These are phyloP conservation scores for Ampelocalamus luodianensis DNA, from an alignment of 176 grass and related monocot species.

Conservation along the genomic window DNA sequence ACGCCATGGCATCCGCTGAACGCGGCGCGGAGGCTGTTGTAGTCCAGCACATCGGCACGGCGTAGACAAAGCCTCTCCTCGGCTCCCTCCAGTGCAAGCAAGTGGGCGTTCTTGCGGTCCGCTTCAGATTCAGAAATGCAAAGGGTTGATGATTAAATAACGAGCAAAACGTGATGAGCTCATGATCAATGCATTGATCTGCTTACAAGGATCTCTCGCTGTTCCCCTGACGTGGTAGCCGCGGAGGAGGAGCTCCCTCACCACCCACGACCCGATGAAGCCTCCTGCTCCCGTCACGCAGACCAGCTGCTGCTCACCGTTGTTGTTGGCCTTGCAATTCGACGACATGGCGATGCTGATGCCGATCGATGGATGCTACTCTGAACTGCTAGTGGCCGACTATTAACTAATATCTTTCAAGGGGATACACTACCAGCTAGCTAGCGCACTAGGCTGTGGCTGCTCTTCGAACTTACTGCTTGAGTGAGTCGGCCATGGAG, in stretches of 20 bases:
- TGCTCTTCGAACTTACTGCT: too few relatives aligned
- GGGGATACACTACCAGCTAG: too few relatives aligned
- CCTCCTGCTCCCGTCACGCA: slow-evolving; percentile 38
- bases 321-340: not conserved
- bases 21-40: not conserved
- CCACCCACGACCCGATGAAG: slow-evolving; percentile 33
- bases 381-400: too few relatives aligned
- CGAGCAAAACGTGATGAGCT: not conserved
- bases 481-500: too few relatives aligned
- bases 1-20: slow-evolving; percentile 26
- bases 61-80: slow-evolving; percentile 23
- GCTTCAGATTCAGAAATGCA: not conserved
- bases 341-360: slow-evolving; percentile 13
- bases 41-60: slow-evolving; percentile 28
- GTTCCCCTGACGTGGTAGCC: slow-evolving; percentile 59
- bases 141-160: not conserved
- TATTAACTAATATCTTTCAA: too few relatives aligned
- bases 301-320: not conserved
- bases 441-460: too few relatives aligned
- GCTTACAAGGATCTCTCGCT: slow-evolving; percentile 31
- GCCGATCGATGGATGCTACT: not conserved
- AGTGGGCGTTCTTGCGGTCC: slow-evolving; percentile 52
- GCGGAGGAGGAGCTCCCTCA: slow-evolving; percentile 17
- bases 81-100: slow-evolving; percentile 10
- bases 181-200: too few relatives aligned